These are phyloP conservation scores for Quercus cerris DNA, from an alignment of 306 rosid genomes.

Conservation along the genomic window DNA sequence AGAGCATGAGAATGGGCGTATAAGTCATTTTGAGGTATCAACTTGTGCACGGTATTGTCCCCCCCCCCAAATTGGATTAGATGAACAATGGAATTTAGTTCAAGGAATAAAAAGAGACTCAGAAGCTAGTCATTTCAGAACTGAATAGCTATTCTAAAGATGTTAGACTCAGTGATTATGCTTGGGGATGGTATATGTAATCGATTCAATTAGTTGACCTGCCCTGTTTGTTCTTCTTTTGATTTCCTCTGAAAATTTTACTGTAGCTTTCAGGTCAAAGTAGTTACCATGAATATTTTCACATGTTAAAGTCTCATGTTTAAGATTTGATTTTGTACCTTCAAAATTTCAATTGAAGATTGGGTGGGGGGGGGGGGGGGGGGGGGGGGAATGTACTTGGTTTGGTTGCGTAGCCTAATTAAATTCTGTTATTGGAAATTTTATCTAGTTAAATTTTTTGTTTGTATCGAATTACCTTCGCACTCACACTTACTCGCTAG, in stretches of 20 bases:
- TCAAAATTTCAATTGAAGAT: slow-evolving; percentile 13
- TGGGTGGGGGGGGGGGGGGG: not conserved
- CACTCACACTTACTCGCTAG: slow-evolving; percentile 9
- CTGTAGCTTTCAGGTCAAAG: not conserved
- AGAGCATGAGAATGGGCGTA: no score
- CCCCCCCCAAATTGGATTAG: not conserved
- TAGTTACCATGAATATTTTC: not conserved
- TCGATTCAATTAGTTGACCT: not conserved
- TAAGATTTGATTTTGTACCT: not conserved
- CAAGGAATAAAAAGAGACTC: not conserved
- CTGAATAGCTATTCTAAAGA: slow-evolving; percentile 1
- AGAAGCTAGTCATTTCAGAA: slow-evolving; percentile 5
- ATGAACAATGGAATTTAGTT: not conserved
- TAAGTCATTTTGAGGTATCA: no score
- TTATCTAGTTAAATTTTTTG: not conserved
- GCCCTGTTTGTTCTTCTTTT: slow-evolving; percentile 4
- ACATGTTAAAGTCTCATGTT: not conserved
- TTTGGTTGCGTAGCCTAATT: no score
- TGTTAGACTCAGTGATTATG: not conserved
- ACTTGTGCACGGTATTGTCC: no score
- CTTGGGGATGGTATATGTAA: no score
- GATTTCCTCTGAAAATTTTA: not conserved
- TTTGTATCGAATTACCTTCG: not conserved
- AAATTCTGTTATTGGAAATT: no score
- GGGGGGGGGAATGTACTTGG: not conserved